These are phyloP conservation scores for Ceratobasidium theobromae DNA, from an alignment of 1,284 basidiomycete species.

Conservation along the genomic window DNA sequence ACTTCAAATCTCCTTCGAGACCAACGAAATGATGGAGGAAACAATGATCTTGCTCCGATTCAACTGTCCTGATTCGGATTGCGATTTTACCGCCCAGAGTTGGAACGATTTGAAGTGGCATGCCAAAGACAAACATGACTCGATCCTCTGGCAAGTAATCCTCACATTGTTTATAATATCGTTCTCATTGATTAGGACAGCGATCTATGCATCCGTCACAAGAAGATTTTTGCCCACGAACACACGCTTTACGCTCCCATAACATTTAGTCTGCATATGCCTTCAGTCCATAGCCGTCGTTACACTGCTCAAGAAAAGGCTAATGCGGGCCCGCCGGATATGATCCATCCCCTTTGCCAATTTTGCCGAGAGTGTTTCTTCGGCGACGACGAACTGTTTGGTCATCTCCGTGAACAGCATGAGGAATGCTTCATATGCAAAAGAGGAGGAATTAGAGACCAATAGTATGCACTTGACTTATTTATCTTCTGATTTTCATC, in stretches of 20 bases:
- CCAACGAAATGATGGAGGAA: slow-evolving; percentile 92
- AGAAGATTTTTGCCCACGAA: slow-evolving; percentile 97
- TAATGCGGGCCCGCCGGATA: slow-evolving; percentile 43
- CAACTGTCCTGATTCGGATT: slow-evolving; percentile 81
- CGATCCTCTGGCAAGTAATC: slow-evolving; percentile 72
- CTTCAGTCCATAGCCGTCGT: slow-evolving; percentile 61
- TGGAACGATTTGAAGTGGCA: slow-evolving; percentile 91
- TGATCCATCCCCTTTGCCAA: slow-evolving; percentile 80
- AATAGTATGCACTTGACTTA: slow-evolving; percentile 67
- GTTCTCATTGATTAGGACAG: slow-evolving; percentile 46
- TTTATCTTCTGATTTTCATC: slow-evolving; percentile 4
- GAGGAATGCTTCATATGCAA: slow-evolving; percentile 98
- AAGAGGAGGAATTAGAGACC: slow-evolving; percentile 71
- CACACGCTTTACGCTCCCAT: slow-evolving; percentile 80
- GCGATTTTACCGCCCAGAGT: slow-evolving; percentile 79
- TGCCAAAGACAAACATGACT: slow-evolving; percentile 70
- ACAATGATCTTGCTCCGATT: slow-evolving; percentile 87
- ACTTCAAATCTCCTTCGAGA: slow-evolving; percentile 84
- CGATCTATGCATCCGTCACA: slow-evolving; percentile 84
- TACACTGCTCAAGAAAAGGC: slow-evolving; percentile 48
- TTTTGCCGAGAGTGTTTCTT: slow-evolving; percentile 94
- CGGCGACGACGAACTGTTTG: slow-evolving; percentile 87
- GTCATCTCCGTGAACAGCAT: slow-evolving; percentile 91
- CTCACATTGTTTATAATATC: background rate
- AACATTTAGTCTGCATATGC: slow-evolving; percentile 75